Conservation (phyloP, 169 alveolate genomes). For the Cryptosporidium sp. region DNA sequence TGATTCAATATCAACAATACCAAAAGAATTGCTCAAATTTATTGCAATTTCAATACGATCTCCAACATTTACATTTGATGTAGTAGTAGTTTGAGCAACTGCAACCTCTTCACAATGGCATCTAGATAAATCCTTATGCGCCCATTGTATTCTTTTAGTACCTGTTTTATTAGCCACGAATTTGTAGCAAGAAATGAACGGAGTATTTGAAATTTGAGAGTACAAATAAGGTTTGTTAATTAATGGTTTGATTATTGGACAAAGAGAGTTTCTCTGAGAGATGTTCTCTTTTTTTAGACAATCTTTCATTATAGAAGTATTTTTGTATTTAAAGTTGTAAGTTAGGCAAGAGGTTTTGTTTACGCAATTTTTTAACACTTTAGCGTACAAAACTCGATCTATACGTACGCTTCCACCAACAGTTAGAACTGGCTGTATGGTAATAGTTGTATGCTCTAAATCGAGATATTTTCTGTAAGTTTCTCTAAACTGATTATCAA, state of each 20-base stretch:
- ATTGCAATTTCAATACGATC: slow-evolving; percentile 70
- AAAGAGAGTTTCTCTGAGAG: background rate
- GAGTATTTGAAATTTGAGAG: background rate
- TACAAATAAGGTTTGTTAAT: background rate
- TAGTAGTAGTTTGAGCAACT: slow-evolving; percentile 72
- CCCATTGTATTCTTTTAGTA: slow-evolving; percentile 56
- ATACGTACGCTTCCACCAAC: slow-evolving; percentile 64
- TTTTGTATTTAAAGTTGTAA: slow-evolving; percentile 46
- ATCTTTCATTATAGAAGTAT: background rate
- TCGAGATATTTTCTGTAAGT: slow-evolving; percentile 23
- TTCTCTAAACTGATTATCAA: slow-evolving; percentile 55
- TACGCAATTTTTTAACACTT: slow-evolving; percentile 50
- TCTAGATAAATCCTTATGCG: slow-evolving; percentile 66
- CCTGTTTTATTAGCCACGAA: slow-evolving; percentile 30
- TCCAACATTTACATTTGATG: slow-evolving; percentile 64
- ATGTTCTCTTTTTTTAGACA: background rate
- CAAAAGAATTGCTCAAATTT: slow-evolving; percentile 68
- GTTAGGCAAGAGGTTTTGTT: slow-evolving; percentile 33
- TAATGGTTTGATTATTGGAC: slow-evolving; percentile 36
- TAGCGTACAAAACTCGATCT: slow-evolving; percentile 69
- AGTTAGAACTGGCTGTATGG: slow-evolving; percentile 69
- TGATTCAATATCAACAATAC: slow-evolving; percentile 44
- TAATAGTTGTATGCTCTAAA: slow-evolving; percentile 50
- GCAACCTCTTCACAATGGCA: slow-evolving; percentile 71
- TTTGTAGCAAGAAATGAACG: slow-evolving; percentile 39